Evolutionary conservation across 2,329 filamentous ascomycete species (phyloP).

Genomic region (Colletotrichum sublineola): DNA sequence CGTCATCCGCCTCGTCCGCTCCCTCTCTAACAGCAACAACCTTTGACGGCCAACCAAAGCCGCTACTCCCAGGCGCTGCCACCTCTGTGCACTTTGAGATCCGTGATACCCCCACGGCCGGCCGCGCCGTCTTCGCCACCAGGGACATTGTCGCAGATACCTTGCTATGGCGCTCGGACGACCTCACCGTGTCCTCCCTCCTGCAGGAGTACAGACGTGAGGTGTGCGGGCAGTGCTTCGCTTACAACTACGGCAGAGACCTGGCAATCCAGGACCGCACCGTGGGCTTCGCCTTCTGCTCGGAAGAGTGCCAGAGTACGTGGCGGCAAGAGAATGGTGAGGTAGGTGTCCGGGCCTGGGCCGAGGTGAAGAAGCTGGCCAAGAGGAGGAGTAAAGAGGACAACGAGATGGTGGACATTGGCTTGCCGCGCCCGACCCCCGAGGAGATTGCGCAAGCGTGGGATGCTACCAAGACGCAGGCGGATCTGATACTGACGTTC

Average conservation of each 20-base stretch:
- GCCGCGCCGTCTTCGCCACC: slow-evolving; percentile 37
- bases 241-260: slow-evolving; percentile 33
- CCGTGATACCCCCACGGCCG: slow-evolving; percentile 32
- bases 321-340: slow-evolving; percentile 27
- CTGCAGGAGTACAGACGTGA: slow-evolving; percentile 38
- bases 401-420: slow-evolving; percentile 26
- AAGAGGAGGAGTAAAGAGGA: slow-evolving; percentile 29
- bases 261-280: slow-evolving; percentile 22
- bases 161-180: slow-evolving; percentile 35
- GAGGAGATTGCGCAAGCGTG: slow-evolving; percentile 26
- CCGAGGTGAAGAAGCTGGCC: slow-evolving; percentile 31
- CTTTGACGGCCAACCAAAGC: slow-evolving; percentile 3
- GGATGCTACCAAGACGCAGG: slow-evolving; percentile 17
- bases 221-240: slow-evolving; percentile 36
- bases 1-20: slow-evolving; percentile 32
- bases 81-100: slow-evolving; percentile 33
- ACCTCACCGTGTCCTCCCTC: slow-evolving; percentile 30
- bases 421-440: background rate
- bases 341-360: slow-evolving; percentile 34
- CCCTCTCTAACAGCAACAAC: slow-evolving; percentile 1
- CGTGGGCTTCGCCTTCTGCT: slow-evolving; percentile 37
- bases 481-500: slow-evolving; percentile 24
- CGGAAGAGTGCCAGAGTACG: slow-evolving; percentile 5
- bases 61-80: slow-evolving; percentile 18
- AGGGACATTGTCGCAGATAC: background rate